phyloP scores from a whole-genome alignment of 2,329 filamentous ascomycete species.

The Penicillium hesseltinei region DNA sequence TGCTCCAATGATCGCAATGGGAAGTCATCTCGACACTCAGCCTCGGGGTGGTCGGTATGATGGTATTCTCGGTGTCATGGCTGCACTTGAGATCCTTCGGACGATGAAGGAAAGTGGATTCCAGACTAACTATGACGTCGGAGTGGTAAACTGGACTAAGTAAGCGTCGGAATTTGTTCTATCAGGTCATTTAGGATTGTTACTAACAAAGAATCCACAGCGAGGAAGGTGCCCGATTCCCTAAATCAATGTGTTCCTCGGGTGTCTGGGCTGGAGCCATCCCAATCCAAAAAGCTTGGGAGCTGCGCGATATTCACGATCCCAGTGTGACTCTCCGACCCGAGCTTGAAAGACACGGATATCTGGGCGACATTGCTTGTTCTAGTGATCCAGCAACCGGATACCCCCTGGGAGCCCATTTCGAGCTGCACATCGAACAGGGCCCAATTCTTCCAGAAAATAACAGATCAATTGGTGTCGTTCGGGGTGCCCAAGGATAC shows the following conservation, averaged over 20 bases:
- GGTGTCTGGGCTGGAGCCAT: conserved; percentile 70
- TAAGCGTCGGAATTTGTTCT: conserved; percentile 50
- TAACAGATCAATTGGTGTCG: conserved; percentile 61
- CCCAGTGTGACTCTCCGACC: conserved; percentile 57
- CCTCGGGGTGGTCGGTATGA: conserved; percentile 58
- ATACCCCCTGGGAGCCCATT: conserved; percentile 68
- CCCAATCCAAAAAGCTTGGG: conserved; percentile 58
- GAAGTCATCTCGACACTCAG: conserved; percentile 34
- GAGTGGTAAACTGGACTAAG: conserved; percentile 59
- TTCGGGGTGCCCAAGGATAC: conserved; percentile 67
- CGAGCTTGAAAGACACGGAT: conserved; percentile 67
- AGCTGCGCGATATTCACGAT: conserved; percentile 57
- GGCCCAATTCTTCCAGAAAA: conserved; percentile 66
- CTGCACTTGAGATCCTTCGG: conserved; percentile 67
- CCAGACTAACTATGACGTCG: conserved; percentile 65
- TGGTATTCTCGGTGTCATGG: conserved; percentile 68
- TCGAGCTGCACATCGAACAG: conserved; percentile 80
- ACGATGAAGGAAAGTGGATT: conserved; percentile 65
- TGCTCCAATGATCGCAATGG: conserved; percentile 49
- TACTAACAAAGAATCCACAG: conserved; percentile 37
- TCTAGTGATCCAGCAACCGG: conserved; percentile 44
- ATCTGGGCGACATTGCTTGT: conserved; percentile 57
- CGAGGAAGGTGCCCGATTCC: conserved; percentile 76
- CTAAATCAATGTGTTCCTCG: conserved; percentile 68
- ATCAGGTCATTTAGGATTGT: background rate